Percentiles rank a stretch among this genome's conserved stretches.
These are phyloP conservation scores for Fusarium robinianum DNA, from an alignment of 2,329 filamentous ascomycete genomes.

Conservation along the genomic window DNA sequence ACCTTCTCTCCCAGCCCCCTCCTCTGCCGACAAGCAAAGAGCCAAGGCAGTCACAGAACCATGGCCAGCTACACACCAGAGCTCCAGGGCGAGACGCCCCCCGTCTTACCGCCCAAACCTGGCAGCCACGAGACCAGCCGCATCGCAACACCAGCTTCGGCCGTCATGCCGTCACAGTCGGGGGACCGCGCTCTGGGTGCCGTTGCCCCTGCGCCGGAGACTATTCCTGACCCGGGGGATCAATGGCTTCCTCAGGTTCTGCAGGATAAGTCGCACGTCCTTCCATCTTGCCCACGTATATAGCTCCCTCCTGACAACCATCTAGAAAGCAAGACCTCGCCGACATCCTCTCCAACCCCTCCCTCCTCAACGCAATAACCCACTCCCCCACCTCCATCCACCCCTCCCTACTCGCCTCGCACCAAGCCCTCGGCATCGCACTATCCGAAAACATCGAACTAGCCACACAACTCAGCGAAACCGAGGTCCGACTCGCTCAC, in stretches of 20 bases:
- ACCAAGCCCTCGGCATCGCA: conserved; percentile 65
- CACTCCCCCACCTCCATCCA: conserved; percentile 70
- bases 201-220: conserved; percentile 38
- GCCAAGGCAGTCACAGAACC: background rate
- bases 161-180: conserved; percentile 51
- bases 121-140: conserved; percentile 70
- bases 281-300: conserved; percentile 33
- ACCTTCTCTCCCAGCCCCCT: too few species aligned
- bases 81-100: conserved; percentile 51
- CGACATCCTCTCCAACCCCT: conserved; percentile 65
- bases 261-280: conserved; percentile 77
- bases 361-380: conserved; percentile 75
- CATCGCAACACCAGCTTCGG: conserved; percentile 63
- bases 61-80: conserved; percentile 41
- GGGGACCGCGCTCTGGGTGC: conserved; percentile 34
- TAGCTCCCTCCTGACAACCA: conserved; percentile 12
- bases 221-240: conserved; percentile 63
- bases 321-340: conserved; percentile 77
- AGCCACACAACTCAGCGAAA: conserved; percentile 63
- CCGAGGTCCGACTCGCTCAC: conserved; percentile 61
- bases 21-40: too few species aligned
- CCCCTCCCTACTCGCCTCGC: conserved; percentile 69
- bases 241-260: conserved; percentile 79
- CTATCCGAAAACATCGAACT: conserved; percentile 74
- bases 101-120: conserved; percentile 73